Conservation (phyloP, 2,329 filamentous ascomycete species). For the Diatrype stigma region DNA sequence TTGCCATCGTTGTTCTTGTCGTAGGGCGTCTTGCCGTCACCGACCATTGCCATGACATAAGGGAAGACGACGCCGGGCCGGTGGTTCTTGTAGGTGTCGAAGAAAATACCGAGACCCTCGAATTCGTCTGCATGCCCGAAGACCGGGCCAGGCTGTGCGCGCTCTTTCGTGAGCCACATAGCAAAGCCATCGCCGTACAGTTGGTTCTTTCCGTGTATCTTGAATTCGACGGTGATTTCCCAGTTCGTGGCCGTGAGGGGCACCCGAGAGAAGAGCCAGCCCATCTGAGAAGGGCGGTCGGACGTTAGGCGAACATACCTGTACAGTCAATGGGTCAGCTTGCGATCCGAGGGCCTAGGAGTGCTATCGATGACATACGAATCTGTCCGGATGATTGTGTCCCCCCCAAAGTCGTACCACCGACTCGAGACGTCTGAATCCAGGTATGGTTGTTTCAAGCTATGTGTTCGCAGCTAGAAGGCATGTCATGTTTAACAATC, state of each 20-base stretch:
- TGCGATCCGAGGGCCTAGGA: slow-evolving; percentile 1
- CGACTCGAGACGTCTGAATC: slow-evolving; percentile 97
- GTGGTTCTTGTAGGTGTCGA: slow-evolving; percentile 99
- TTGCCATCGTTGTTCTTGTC: slow-evolving; percentile 95
- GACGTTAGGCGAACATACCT: slow-evolving; percentile 92
- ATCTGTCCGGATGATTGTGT: slow-evolving; percentile 76
- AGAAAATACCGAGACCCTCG: slow-evolving; percentile 89
- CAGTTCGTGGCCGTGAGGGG: slow-evolving; percentile 97
- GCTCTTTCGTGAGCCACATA: slow-evolving; percentile 96
- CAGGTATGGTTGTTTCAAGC: slow-evolving; percentile 84
- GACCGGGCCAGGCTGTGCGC: slow-evolving; percentile 73
- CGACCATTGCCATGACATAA: slow-evolving; percentile 97
- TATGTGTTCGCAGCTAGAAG: slow-evolving; percentile 78
- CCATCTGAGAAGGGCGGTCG: slow-evolving; percentile 83
- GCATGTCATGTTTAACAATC: slow-evolving; percentile 8
- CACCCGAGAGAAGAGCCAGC: slow-evolving; percentile 91
- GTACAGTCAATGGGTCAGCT: slow-evolving; percentile 20
- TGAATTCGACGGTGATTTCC: slow-evolving; percentile 96
- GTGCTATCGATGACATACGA: slow-evolving; percentile 44
- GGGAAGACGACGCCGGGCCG: slow-evolving; percentile 92
- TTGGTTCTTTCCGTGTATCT: slow-evolving; percentile 82
- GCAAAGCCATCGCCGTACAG: slow-evolving; percentile 96
- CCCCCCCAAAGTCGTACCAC: slow-evolving; percentile 98
- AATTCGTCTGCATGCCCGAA: slow-evolving; percentile 88
- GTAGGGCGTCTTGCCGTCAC: slow-evolving; percentile 83